These are phyloP conservation scores for Ceratobasidium sp. DNA, from an alignment of 1,284 basidiomycete genomes.

Conservation along the genomic window DNA sequence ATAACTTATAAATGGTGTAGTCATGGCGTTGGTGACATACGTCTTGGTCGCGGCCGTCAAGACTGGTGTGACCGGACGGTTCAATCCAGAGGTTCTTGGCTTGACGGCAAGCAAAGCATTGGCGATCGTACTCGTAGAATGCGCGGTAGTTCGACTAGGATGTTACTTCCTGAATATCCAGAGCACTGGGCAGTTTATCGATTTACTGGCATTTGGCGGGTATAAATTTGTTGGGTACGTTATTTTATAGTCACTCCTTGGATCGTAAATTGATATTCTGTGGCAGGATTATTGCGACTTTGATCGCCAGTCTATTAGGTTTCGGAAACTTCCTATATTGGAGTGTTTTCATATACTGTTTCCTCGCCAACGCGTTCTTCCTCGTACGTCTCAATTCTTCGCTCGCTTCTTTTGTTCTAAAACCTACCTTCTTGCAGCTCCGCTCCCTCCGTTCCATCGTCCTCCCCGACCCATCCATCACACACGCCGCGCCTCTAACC, in stretches of 20 bases:
- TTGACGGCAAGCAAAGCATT: slow-evolving; percentile 87
- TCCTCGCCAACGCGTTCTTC: slow-evolving; percentile 94
- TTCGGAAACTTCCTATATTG: slow-evolving; percentile 76
- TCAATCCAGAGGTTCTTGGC: slow-evolving; percentile 93
- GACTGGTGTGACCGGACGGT: slow-evolving; percentile 85
- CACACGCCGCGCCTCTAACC: slow-evolving; percentile 73
- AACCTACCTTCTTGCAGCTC: slow-evolving; percentile 65
- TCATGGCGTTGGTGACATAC: slow-evolving; percentile 97
- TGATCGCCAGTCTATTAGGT: slow-evolving; percentile 73
- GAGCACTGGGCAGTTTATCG: slow-evolving; percentile 79
- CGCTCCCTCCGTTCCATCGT: slow-evolving; percentile 93
- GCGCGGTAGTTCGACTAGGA: slow-evolving; percentile 89
- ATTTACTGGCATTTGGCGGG: slow-evolving; percentile 86
- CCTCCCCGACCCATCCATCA: slow-evolving; percentile 74
- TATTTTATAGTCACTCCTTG: neutral
- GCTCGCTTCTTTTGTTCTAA: slow-evolving; percentile 17
- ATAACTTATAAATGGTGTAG: slow-evolving; percentile 67
- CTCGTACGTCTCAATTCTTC: slow-evolving; percentile 73
- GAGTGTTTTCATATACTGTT: slow-evolving; percentile 84
- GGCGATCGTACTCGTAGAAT: slow-evolving; percentile 86
- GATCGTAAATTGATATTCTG: slow-evolving; percentile 25
- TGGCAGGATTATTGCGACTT: slow-evolving; percentile 77
- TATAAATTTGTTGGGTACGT: slow-evolving; percentile 97
- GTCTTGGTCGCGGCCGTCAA: slow-evolving; percentile 89
- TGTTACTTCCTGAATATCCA: slow-evolving; percentile 92